These are phyloP conservation scores for Septoria petroselini DNA, from an alignment of 2,329 filamentous ascomycete species.

Conservation along the genomic window DNA sequence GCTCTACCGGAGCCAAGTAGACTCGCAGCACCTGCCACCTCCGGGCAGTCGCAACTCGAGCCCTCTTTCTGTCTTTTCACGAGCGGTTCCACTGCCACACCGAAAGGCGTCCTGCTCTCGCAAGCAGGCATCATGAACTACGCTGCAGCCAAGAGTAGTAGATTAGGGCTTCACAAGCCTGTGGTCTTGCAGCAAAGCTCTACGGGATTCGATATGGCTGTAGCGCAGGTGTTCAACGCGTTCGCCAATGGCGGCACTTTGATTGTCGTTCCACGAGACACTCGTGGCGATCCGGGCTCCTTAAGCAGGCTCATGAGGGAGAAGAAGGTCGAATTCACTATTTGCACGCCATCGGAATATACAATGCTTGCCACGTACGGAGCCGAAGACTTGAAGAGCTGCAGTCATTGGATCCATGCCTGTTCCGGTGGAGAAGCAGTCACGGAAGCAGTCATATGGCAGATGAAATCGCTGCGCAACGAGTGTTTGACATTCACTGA, in stretches of 20 bases:
- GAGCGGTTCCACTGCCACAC: constrained; percentile 9
- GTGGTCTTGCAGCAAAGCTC: constrained; percentile 20
- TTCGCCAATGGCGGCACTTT: constrained; percentile 41
- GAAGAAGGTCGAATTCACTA: constrained; percentile 40
- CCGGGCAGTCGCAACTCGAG: no score
- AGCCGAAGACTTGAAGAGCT: background rate
- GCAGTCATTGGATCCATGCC: constrained; percentile 33
- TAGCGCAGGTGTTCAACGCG: constrained; percentile 40
- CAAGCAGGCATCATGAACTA: background rate
- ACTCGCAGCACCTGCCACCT: background rate
- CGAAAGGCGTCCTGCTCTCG: constrained; percentile 4
- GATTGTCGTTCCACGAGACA: constrained; percentile 34
- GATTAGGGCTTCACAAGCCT: background rate
- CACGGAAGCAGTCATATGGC: background rate
- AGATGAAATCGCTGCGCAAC: background rate
- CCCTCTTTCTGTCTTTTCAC: constrained; percentile 4
- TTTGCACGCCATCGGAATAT: constrained; percentile 45
- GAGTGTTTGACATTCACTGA: background rate
- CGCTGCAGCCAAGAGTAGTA: background rate
- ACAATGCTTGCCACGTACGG: constrained; percentile 22
- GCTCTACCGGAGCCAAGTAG: background rate
- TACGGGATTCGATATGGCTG: constrained; percentile 44
- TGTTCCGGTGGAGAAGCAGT: constrained; percentile 37
- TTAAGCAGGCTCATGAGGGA: constrained; percentile 40
- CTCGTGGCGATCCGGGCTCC: constrained; percentile 37